Conservation (phyloP, 768 basidiomycete genomes). For the Tulasnella calospora region DNA sequence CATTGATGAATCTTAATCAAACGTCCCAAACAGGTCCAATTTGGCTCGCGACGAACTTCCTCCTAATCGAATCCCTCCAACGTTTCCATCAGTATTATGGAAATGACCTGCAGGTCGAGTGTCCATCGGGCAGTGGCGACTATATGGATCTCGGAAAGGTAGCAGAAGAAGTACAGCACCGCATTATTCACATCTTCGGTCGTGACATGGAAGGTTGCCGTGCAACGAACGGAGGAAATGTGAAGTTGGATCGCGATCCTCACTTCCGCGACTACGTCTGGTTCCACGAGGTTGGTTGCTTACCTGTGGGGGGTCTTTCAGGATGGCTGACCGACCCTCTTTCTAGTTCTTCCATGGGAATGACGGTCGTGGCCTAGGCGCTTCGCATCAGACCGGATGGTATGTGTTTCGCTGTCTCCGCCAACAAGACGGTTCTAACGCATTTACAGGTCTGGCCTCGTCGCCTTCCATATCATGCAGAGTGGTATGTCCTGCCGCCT, state of each 20-base stretch:
- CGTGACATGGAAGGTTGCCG: slow-evolving; percentile 80
- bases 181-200: slow-evolving; percentile 98
- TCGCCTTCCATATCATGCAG: slow-evolving; percentile 87
- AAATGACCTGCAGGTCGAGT: slow-evolving; percentile 86
- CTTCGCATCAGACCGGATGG: slow-evolving; percentile 99
- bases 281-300: slow-evolving; percentile 80
- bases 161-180: slow-evolving; percentile 96
- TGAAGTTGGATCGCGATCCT: slow-evolving; percentile 82
- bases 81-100: slow-evolving; percentile 98
- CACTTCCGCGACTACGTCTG: slow-evolving; percentile 95
- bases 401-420: slow-evolving; percentile 37
- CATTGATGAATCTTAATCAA: not conserved
- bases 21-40: slow-evolving; percentile 40
- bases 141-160: slow-evolving; percentile 92
- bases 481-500: slow-evolving; percentile 83
- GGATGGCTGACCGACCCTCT: not conserved
- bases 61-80: slow-evolving; percentile 93
- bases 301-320: not conserved
- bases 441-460: slow-evolving; percentile 69
- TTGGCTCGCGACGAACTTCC: slow-evolving; percentile 92
- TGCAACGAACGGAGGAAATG: slow-evolving; percentile 87
- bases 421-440: not conserved
- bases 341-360: slow-evolving; percentile 91
- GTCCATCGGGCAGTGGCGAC: slow-evolving; percentile 94
- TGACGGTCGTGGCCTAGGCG: slow-evolving; percentile 85